Base-by-base conservation (phyloP, 148 eudicot genomes). In the Beta vulgaris region DNA sequence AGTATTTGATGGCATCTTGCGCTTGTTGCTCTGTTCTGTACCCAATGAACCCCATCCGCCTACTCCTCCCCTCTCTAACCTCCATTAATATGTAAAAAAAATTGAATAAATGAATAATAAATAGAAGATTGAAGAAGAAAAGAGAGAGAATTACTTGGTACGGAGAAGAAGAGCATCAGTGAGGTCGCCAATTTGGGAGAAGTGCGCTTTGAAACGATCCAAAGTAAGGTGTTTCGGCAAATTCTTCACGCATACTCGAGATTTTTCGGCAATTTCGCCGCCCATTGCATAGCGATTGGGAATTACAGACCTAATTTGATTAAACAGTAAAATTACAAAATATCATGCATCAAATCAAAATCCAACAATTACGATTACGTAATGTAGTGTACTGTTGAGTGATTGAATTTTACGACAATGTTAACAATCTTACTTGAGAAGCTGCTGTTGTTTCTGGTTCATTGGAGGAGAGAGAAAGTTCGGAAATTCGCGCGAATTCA, bases 21-120 rank as follows among this genome's bases (percentile, higher is more conserved):
- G 69, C 69, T 65, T 65, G 44, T 36, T 64, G 69, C 69, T 34
- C 43, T 1, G 69, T 64, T 6, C 69, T 36, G 69, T 64, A 64
- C 69, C 69, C 69, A 37, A 64, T 1, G 43, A 64, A 64, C 44
- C 44, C 69, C 43, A 64, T 36, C 26, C 62, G 35, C 69, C 69
- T 64, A 10, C 44, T 64, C 69, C 14, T 36, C 46, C 44, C 44
- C 4, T 37, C 69, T 1, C 69, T 35, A 64, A 64, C 28, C n/a
- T 15, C 23, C 53, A 18, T 2, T 26, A 29, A 34, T 26, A 59
- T 1, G 1, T 6, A 62, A 62, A 11, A 13, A 29, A 62, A 62
- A 13, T 31, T 29, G 32, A 62, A 31, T 62, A 29, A 61, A 15
- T 28, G 16, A 31, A 29, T 18, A 29, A 4, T 1, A 29, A 6